Evolutionary conservation across 2,329 filamentous ascomycete genomes (phyloP), one percentile per base, ranked within the genome.

Genomic region (Arthrobotrys sphaeroides): DNA sequence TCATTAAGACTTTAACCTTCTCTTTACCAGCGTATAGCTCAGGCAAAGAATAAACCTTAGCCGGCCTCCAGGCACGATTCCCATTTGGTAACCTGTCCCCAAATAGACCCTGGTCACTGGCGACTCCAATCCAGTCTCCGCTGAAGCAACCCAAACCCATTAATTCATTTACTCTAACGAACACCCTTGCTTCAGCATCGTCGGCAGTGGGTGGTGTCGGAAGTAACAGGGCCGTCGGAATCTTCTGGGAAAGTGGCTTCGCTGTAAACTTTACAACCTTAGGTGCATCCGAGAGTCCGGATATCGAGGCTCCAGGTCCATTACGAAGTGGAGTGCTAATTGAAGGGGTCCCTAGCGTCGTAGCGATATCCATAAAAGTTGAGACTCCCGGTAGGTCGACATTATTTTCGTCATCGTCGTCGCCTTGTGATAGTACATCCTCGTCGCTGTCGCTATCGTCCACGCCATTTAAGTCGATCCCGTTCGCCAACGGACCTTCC

Each of bases 121-220:
- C 77, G 81, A 68, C 81, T 80, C 75, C 83, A 81, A 97, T 93
- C 95, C 95, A 99, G 81, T 99, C 95, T 28, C 95, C 95, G 0
- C 94, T 98, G 81, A 99, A 99, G 82, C 94, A 98, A 13, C 94
- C 94, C 64, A 99, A 90, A 79, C 94, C 93, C 12, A 92, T 90
- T 18, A 99, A 83, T 0, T 92, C 92, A 69, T 88, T 90, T 5
- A 96, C 90, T 79, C 97, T 93, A 3, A 99, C 94, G 80, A 94
- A 99, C 1, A 98, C 87, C 53, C 95, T 89, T 1, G 92, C 90
- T 79, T 90, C 89, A 78, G 97, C 93, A 76, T 99, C 95, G 75
- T 97, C 93, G 24, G 89, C 88, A 0, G 86, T 82, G 0, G 84
- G 84, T 1, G 95, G 94, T 78, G 91, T 94, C 0, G 95, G 95